phyloP scores from a whole-genome alignment of 805 yeast genomes.

The Wickerhamiella occidentalis region DNA sequence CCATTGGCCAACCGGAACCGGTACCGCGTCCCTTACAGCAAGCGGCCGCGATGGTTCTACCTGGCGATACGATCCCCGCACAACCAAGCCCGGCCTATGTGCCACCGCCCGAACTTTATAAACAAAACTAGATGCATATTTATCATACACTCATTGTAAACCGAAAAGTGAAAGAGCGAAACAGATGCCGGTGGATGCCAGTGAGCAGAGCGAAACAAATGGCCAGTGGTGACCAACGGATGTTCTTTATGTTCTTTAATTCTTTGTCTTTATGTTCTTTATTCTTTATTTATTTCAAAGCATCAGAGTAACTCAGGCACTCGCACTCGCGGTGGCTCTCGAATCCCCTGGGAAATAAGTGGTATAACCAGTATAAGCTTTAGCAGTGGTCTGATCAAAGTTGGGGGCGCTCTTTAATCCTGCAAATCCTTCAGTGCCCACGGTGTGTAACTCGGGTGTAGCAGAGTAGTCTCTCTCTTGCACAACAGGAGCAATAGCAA shows the following conservation, averaged over 20 bases:
- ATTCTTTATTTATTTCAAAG: no score
- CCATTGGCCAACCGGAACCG: slow-evolving; percentile 31
- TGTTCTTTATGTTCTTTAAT: no score
- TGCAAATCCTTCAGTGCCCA: background rate
- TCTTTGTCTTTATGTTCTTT: no score
- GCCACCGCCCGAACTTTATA: slow-evolving; percentile 29
- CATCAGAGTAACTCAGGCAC: no score
- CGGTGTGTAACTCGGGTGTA: background rate
- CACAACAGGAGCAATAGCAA: background rate
- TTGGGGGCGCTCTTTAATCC: background rate
- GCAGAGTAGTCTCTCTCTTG: background rate
- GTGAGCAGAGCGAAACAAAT: no score
- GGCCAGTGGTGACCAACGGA: no score
- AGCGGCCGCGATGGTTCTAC: slow-evolving; percentile 32
- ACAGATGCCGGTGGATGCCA: no score
- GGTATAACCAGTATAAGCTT: background rate
- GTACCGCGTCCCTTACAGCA: slow-evolving; percentile 33
- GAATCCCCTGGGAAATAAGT: background rate
- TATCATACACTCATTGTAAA: no score
- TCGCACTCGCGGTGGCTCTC: background rate
- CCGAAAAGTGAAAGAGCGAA: no score
- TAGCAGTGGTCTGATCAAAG: background rate
- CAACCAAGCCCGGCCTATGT: slow-evolving; percentile 33
- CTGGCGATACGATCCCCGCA: slow-evolving; percentile 28
- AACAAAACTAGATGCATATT: background rate